Base-by-base conservation (phyloP, 202 grass and related monocot species). In the Panicum virgatum region DNA sequence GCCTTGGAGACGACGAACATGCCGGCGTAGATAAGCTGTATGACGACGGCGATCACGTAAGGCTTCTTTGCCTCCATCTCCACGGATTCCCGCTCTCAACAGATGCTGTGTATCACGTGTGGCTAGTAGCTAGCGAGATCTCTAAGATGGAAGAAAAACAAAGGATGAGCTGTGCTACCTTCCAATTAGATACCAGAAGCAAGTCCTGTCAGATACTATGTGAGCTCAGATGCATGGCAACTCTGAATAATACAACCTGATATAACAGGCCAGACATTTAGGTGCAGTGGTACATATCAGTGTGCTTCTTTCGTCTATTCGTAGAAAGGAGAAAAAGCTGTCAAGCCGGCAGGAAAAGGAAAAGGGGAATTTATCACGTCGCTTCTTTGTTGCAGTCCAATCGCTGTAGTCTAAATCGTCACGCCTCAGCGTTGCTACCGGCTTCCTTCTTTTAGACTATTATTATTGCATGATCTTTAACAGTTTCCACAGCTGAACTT, bases 1-100 rank as follows among this genome's bases (percentile, higher is more conserved):
- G 80, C 88, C 86, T 94, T 94, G 45, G 88, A 81, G 40, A 94
- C 32, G 42, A 91, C 76, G 79, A 85, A 86, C 73, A 90, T 80
- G 10, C 88, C 88, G 3, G 91, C 44, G 74, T 91, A 88, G 43
- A 83, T 86, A 0, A 84, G 7, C 80, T 94, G 91, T 75, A 91
- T 78, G 45, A 90, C 15, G n/a, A 94, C n/a, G 9, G 76, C 88
- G 32, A 88, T 58, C 4, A 89, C 12, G 19, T 94, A 94, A 13
- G 86, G 79, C 29, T 89, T 94, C 57, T 78, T 89, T 13, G 23
- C 59, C n/a, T 81, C 63, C 91, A 64, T 73, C 48, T 32, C 48
- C 58, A 14, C 18, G 7, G 42, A 43, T 69, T 58, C n/a, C n/a
- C 32, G 32, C 32, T 34, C 32, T 34, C 32, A 45, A 45, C 44